Conservation (phyloP, 192 early-diverging fungal genomes). For the Backusella westeae region DNA sequence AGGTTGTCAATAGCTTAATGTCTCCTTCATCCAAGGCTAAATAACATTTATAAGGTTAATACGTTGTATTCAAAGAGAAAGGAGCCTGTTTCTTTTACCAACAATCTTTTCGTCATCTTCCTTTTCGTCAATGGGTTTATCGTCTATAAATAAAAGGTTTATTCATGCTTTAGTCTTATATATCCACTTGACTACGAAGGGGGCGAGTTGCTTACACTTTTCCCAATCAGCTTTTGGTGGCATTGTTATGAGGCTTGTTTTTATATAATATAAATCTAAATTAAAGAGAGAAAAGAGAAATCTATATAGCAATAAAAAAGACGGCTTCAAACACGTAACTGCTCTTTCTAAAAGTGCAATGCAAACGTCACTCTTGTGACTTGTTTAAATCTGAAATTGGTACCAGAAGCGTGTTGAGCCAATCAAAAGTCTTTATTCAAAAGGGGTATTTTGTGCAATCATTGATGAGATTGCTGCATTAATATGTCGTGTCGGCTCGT, state of each 20-base stretch:
- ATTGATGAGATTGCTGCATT: no score
- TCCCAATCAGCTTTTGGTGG: constrained; percentile 96
- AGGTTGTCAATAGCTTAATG: constrained; percentile 90
- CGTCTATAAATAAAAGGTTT: constrained; percentile 49
- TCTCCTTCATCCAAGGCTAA: constrained; percentile 86
- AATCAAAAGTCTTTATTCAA: neutral
- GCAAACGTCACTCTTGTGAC: neutral
- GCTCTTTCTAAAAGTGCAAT: neutral
- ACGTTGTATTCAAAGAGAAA: neutral
- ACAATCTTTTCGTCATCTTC: constrained; percentile 86
- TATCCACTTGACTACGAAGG: no score
- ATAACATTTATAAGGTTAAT: neutral
- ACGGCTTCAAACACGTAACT: neutral
- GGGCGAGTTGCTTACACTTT: constrained; percentile 70
- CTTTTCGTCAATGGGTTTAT: constrained; percentile 70
- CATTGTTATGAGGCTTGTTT: constrained; percentile 39
- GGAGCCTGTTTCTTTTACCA: constrained; percentile 28
- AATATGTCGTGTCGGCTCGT: no score
- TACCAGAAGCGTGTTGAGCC: neutral
- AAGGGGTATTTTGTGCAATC: no score
- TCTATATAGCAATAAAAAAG: neutral
- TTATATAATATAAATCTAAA: neutral
- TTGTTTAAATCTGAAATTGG: neutral
- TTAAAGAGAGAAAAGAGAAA: neutral
- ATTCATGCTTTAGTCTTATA: neutral